Evolutionary conservation across 805 yeast genomes (phyloP), one percentile per base, ranked within the genome.

Genomic region (Cyberlindnera sargentensis): DNA sequence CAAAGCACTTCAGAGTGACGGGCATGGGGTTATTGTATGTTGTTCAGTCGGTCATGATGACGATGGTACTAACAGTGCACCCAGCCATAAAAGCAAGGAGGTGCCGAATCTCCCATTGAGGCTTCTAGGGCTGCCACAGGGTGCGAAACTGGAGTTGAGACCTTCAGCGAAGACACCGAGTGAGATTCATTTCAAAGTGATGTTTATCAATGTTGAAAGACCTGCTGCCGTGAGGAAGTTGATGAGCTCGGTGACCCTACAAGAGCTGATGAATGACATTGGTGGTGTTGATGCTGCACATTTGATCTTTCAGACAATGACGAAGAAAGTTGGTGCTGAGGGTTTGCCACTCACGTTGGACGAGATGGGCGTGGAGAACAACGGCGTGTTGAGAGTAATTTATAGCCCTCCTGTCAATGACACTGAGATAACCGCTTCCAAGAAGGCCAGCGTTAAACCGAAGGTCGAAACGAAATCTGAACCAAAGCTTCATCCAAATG

Each of bases 81-180:
- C 31, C 26, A 52, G 56, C 27, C 68, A 70, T 43, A 64, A 66
- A 5, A 61, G 55, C 31, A 56, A 54, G 1, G 50, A 52, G 6
- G 41, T 73, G 23, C 65, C 71, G 5, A 48, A 64, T 11, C 45
- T 73, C 31, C 78, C 79, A 1, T 55, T 69, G 47, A 60, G 78
- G 45, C 51, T 73, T 15, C 51, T 68, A 11, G 67, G 68, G 41
- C 48, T 75, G 20, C 72, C 77, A 2, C 57, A 64, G 5, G 78
- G 78, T 9, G 68, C 66, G 15, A 73, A 70, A 37, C 43, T 75
- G 31, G 56, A 57, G 6, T 47, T 72, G 36, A 47, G 50, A 31
- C 37, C 50, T 1, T 34, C 41, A 7, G 2, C 38, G 6, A 31
- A 35, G 20, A 38, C 37, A 8, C 36, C 47, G 2, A 41, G 48